A percentile compares a stretch with the other conserved stretches of the same genome.
Conservation (phyloP, 257 asterid genomes). For the Solanum appendiculatum region DNA sequence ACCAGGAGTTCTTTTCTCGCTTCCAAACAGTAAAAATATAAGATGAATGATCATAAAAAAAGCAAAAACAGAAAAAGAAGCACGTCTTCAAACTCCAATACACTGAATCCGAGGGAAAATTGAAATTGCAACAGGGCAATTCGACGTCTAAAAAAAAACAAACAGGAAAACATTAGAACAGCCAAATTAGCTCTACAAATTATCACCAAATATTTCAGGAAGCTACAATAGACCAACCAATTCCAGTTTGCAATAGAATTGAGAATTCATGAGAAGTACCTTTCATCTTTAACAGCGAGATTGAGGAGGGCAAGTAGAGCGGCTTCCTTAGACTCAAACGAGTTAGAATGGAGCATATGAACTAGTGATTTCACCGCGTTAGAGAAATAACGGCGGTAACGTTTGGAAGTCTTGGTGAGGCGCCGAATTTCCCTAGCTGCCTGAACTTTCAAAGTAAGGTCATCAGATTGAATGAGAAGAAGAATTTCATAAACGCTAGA, state of each 20-base stretch:
- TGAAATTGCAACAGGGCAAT: neutral
- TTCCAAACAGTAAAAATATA: neutral
- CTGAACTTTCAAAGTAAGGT: slow-evolving; percentile 23
- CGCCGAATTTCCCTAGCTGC: slow-evolving; percentile 89
- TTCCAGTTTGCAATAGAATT: neutral
- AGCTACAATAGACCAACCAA: neutral
- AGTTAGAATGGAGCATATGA: slow-evolving; percentile 46
- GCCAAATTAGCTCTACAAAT: neutral
- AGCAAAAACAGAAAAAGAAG: neutral
- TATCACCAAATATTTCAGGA: neutral
- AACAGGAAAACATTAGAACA: neutral
- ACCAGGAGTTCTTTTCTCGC: neutral
- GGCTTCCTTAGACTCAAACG: slow-evolving; percentile 47
- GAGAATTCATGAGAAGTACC: slow-evolving; percentile 23
- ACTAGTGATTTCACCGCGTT: slow-evolving; percentile 58
- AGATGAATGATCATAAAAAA: neutral
- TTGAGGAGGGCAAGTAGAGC: slow-evolving; percentile 78
- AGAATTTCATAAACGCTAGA: slow-evolving; percentile 37
- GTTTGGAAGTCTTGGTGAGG: slow-evolving; percentile 72
- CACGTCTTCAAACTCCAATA: neutral
- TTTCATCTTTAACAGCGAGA: slow-evolving; percentile 78
- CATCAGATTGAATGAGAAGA: slow-evolving; percentile 46
- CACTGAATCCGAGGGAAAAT: slow-evolving; percentile 19
- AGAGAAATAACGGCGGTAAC: slow-evolving; percentile 77
- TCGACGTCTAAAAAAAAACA: neutral